phyloP scores from a whole-genome alignment of 352 stramenopile genomes.

The Phytophthora pinifolia region DNA sequence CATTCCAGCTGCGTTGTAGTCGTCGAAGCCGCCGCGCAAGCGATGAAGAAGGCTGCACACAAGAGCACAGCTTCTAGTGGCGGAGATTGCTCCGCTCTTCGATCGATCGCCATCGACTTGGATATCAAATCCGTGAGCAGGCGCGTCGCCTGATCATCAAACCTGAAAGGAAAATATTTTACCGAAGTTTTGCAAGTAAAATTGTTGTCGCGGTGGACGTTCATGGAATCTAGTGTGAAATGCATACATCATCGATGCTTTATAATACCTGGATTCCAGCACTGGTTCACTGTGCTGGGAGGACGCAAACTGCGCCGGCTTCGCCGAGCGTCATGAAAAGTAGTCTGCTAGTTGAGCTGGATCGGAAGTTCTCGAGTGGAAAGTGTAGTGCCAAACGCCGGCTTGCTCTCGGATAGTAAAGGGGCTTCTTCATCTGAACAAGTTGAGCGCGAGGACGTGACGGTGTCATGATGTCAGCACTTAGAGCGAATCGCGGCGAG shows the following conservation, averaged over 20 bases:
- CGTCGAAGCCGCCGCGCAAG: background rate
- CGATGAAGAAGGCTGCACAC: background rate
- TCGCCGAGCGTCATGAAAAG: conserved; percentile 3
- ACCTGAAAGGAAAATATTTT: no score
- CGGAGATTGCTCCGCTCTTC: background rate
- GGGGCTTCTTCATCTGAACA: conserved; percentile 26
- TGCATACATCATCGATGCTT: background rate
- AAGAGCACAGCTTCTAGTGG: conserved; percentile 2
- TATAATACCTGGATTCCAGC: conserved; percentile 1
- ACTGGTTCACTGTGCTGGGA: background rate
- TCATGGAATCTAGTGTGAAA: conserved; percentile 12
- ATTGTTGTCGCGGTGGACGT: background rate
- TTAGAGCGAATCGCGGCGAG: conserved; percentile 23
- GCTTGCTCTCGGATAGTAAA: conserved; percentile 15
- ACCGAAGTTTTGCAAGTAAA: no score
- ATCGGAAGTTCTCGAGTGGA: conserved; percentile 1
- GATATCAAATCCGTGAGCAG: conserved; percentile 16
- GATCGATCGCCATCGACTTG: conserved; percentile 6
- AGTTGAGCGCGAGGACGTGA: conserved; percentile 14
- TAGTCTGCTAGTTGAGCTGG: conserved; percentile 5
- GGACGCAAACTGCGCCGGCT: conserved; percentile 3
- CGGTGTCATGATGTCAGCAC: conserved; percentile 13
- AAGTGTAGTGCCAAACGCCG: conserved; percentile 18
- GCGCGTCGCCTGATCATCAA: conserved; percentile 17
- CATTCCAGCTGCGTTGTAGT: conserved; percentile 36